These are phyloP conservation scores for Trametes cinnabarina DNA, from an alignment of 768 basidiomycete species.

Conservation along the genomic window DNA sequence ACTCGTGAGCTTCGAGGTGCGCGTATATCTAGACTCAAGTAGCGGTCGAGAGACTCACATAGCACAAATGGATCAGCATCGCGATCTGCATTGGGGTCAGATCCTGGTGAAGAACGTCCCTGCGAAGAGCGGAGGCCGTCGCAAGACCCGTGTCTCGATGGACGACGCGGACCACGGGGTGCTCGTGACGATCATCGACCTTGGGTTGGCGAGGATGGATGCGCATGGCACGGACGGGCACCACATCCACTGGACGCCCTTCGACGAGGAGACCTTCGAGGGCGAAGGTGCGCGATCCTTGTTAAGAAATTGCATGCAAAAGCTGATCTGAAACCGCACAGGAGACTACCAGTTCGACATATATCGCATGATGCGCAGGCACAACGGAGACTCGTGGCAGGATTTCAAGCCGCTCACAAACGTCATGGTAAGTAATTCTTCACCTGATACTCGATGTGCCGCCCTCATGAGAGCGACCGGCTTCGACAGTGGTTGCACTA, in stretches of 20 bases:
- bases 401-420: slow-evolving; percentile 81
- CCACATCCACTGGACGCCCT: slow-evolving; percentile 67
- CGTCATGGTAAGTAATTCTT: slow-evolving; percentile 64
- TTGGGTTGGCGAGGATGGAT: slow-evolving; percentile 87
- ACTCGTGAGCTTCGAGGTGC: slow-evolving; percentile 83
- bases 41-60: neutral
- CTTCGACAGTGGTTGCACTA: slow-evolving; percentile 97
- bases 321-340: slow-evolving; percentile 26
- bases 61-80: slow-evolving; percentile 60
- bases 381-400: slow-evolving; percentile 67
- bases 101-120: slow-evolving; percentile 72
- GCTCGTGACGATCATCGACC: slow-evolving; percentile 85
- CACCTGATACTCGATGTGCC: neutral
- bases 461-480: neutral
- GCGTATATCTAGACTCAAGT: slow-evolving; percentile 19
- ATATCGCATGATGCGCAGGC: slow-evolving; percentile 80
- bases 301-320: neutral
- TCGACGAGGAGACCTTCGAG: slow-evolving; percentile 89
- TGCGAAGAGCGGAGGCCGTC: slow-evolving; percentile 25
- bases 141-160: slow-evolving; percentile 45
- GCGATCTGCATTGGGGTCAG: slow-evolving; percentile 98
- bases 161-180: slow-evolving; percentile 68
- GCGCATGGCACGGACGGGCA: slow-evolving; percentile 47
- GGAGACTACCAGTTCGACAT: slow-evolving; percentile 94
- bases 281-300: slow-evolving; percentile 63